These are phyloP conservation scores for Cordyceps cicadae DNA, from an alignment of 2,329 filamentous ascomycete species.

Conservation along the genomic window DNA sequence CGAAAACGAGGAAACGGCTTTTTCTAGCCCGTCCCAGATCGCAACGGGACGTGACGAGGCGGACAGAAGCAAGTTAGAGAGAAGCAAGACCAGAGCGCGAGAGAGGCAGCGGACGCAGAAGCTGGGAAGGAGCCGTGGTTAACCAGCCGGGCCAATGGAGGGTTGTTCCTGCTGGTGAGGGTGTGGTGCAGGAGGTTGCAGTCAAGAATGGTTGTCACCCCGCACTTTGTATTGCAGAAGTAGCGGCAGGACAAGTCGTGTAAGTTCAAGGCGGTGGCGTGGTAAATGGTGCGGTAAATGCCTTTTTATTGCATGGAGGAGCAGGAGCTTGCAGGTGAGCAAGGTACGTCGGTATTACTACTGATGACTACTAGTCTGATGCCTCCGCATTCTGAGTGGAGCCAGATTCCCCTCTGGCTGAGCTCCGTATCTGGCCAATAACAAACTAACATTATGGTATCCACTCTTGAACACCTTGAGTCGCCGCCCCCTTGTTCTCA, in stretches of 20 bases:
- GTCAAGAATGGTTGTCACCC: constrained; percentile 9
- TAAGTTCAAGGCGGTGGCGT: constrained; percentile 12
- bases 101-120: constrained; percentile 1
- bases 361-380: constrained; percentile 8
- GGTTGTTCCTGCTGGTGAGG: constrained; percentile 9
- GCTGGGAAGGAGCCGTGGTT: constrained; percentile 9
- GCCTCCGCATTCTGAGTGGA: constrained; percentile 12
- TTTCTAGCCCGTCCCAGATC: constrained; percentile 4
- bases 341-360: constrained; percentile 10
- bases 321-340: neutral
- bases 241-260: neutral
- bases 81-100: constrained; percentile 1
- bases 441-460: neutral
- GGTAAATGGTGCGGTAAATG: constrained; percentile 9
- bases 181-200: constrained; percentile 10
- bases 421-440: neutral
- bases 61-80: neutral
- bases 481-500: neutral
- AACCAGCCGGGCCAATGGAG: neutral
- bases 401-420: constrained; percentile 1
- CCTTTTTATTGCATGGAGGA: constrained; percentile 5
- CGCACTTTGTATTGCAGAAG: constrained; percentile 12
- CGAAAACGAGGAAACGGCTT: neutral
- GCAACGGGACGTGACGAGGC: neutral
- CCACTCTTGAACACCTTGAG: neutral